Base-by-base conservation (phyloP, 192 early-diverging fungal species). In the Backusella parvicylindrica region DNA sequence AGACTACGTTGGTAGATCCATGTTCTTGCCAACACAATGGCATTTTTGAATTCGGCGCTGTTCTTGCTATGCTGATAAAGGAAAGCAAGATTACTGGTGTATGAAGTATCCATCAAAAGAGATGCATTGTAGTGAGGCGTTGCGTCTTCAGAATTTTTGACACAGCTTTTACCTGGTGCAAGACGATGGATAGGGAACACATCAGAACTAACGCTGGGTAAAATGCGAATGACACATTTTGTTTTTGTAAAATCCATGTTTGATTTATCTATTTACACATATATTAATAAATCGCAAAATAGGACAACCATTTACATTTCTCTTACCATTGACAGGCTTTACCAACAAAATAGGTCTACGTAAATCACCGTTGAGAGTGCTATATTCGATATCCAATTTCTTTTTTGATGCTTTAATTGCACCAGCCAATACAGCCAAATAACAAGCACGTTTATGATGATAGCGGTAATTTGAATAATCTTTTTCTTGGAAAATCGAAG, bases 401-500 rank as follows among this genome's bases (percentile, higher is more conserved):
- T 85, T 77, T 26, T 85, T 84, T 31, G 83, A 88, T 1, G 80
- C 68, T 64, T 86, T 74, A 28, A 90, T 77, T n/a, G 83, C 79
- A 38, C 77, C 70, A 1, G 95, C 91, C 11, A 97, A 78, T 28
- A 94, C 84, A 1, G 96, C 86, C 41, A 98, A 83, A 81, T 96
- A 99, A 73, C 92, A 97, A 7, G 97, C 94, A 36, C 97, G 90
- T 77, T 99, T 99, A 88, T 98, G 89, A 78, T 96, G 94, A 83
- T 99, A 99, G 56, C 98, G 85, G 79, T 92, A 89, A 85, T 99
- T 98, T 75, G 97, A 81, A 77, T 93, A 88, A 78, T 99, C 98
- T 79, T 97, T 96, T 66, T 98, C 95, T 75, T 93, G 91, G 81
- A 98, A 94, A 38, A 97, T 67, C 0, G 82, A 73, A 26, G 40